Conservation (phyloP, 2,329 filamentous ascomycete species). For the Penicillium janthinellum region DNA sequence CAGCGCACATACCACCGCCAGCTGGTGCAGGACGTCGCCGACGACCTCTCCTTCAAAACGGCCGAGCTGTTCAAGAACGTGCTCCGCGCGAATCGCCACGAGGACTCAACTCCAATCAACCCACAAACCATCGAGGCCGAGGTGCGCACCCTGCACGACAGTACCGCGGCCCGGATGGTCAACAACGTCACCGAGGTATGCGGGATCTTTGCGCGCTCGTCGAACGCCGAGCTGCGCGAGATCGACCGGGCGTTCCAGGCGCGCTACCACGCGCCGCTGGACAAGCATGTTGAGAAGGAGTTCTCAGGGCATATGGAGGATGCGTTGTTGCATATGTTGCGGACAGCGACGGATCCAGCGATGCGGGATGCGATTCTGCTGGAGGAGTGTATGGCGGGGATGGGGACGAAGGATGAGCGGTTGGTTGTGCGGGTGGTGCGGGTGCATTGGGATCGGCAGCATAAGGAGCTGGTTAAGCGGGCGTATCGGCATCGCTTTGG, state of each 20-base stretch:
- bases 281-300: constrained; percentile 74
- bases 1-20: constrained; percentile 64
- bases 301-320: constrained; percentile 93
- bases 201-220: constrained; percentile 73
- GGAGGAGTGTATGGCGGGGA: constrained; percentile 84
- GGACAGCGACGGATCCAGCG: constrained; percentile 74
- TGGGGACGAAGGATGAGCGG: constrained; percentile 82
- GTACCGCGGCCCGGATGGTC: constrained; percentile 69
- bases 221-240: constrained; percentile 80
- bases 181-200: constrained; percentile 59
- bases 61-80: constrained; percentile 83
- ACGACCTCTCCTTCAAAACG: constrained; percentile 83
- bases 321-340: constrained; percentile 78
- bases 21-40: constrained; percentile 72
- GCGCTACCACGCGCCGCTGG: constrained; percentile 70
- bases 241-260: constrained; percentile 74
- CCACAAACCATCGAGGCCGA: constrained; percentile 75
- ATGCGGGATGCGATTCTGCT: constrained; percentile 79
- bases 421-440: constrained; percentile 77
- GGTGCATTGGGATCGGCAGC: constrained; percentile 77
- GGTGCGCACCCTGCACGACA: constrained; percentile 73
- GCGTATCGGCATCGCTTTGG: constrained; percentile 75
- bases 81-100: constrained; percentile 70
- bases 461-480: constrained; percentile 74
- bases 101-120: constrained; percentile 74